phyloP scores from a whole-genome alignment of 2,329 filamentous ascomycete genomes.

The Ascochyta viciae-villosae region DNA sequence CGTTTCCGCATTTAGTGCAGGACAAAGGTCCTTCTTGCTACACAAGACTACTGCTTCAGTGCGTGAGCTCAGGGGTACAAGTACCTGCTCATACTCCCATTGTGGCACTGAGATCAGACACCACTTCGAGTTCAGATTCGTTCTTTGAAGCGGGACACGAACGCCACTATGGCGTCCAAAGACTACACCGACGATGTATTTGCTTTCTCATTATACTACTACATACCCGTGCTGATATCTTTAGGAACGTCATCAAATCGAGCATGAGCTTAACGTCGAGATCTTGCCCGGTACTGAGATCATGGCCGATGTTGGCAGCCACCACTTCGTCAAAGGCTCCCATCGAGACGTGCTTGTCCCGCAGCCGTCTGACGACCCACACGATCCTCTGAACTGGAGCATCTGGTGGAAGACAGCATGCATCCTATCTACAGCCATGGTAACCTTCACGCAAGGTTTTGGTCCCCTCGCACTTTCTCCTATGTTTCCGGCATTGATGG shows the following conservation, averaged over 20 bases:
- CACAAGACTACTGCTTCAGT: background rate
- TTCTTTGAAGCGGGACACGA: background rate
- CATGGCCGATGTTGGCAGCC: constrained; percentile 66
- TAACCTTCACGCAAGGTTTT: constrained; percentile 62
- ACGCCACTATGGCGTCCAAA: constrained; percentile 12
- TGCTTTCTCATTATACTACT: background rate
- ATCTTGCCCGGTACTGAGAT: constrained; percentile 66
- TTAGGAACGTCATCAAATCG: constrained; percentile 56
- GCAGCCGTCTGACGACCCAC: constrained; percentile 59
- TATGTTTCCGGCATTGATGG: constrained; percentile 66
- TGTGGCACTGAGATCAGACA: background rate
- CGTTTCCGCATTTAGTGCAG: background rate
- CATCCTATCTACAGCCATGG: constrained; percentile 55
- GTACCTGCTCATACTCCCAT: background rate
- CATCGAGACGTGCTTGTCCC: constrained; percentile 59
- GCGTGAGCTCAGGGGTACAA: background rate
- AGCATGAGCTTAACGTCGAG: constrained; percentile 60
- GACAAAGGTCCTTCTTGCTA: background rate
- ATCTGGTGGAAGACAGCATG: constrained; percentile 57
- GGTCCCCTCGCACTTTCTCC: constrained; percentile 63
- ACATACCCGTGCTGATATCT: background rate
- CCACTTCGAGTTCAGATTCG: background rate
- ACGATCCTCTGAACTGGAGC: constrained; percentile 64
- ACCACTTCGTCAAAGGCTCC: constrained; percentile 67
- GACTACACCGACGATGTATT: constrained; percentile 13